Conservation (phyloP, 179 eudicot species). For the Patellifolia procumbens region DNA sequence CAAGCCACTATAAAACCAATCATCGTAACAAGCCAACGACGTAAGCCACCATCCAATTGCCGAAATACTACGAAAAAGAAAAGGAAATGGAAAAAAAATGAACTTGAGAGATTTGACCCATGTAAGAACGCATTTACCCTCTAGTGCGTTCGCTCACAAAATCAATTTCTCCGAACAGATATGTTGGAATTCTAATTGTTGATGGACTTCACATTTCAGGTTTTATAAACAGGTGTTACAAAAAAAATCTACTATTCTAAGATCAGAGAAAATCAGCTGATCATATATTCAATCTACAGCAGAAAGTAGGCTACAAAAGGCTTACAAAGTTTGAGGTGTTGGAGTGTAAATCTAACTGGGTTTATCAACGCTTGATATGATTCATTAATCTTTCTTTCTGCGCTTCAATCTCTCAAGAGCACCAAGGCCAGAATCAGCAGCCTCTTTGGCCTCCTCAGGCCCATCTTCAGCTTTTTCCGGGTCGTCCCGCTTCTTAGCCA, state of each 20-base stretch:
- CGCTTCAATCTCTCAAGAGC: conserved; percentile 80
- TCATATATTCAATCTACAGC: conserved; percentile 5
- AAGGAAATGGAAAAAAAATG: too few species aligned
- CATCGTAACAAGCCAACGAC: too few species aligned
- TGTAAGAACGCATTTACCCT: too few species aligned
- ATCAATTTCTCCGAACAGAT: background rate
- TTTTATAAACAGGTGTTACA: conserved; percentile 8
- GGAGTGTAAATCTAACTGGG: background rate
- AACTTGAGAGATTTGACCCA: too few species aligned
- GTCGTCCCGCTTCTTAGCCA: conserved; percentile 64
- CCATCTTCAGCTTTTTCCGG: conserved; percentile 34
- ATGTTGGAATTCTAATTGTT: background rate
- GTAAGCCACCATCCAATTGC: too few species aligned
- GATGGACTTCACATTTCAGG: background rate
- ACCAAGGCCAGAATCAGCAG: conserved; percentile 50
- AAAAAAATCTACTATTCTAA: background rate
- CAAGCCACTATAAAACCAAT: too few species aligned
- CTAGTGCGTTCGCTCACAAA: too few species aligned
- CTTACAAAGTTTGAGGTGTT: background rate
- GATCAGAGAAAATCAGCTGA: background rate
- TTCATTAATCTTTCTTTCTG: conserved; percentile 36
- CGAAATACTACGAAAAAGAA: too few species aligned
- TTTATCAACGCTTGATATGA: background rate
- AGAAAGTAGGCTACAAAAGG: background rate
- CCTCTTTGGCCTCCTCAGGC: conserved; percentile 32